Base-by-base conservation (phyloP, 1,139 yeast genomes). In the Kodamaea alishanica region DNA sequence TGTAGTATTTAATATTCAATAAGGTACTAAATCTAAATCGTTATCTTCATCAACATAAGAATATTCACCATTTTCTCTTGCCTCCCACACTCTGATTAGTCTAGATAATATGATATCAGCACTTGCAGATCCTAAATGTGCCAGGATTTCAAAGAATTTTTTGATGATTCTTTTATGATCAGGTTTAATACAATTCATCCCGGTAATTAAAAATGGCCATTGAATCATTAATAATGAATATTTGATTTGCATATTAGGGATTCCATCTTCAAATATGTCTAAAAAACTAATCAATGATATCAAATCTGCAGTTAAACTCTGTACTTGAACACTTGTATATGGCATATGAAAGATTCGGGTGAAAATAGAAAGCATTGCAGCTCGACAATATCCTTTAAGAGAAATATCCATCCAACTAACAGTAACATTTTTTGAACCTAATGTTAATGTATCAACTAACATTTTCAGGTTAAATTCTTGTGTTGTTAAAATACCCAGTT, bases 11-110 rank as follows among this genome's bases (percentile, higher is more conserved):
- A 3, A 15, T 15, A 4, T 15, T n/a, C 28, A 31, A 33, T 32
- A 26, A 5, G 35, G 33, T 26, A 37, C 34, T 12, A 37, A 28
- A 15, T 43, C 41, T 24, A 38, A 34, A 5, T 41, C 63, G 8
- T 60, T 60, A 22, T 54, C 65, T 2, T 49, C 41, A 20, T 55
- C 66, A 3, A 54, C 43, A 30, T 55, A 60, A 26, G 49, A 48
- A 37, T 46, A 55, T 9, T 52, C 54, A 6, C 53, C 55, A 22
- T 28, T 32, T 3, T 32, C 35, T n/a, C 45, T 28, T 24, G 38
- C 39, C 2, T 37, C 37, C 59, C 59, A 54, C 2, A 44, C 37
- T 11, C 46, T 39, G 8, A 39, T 36, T 24, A 53, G 37, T 12
- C 55, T 32, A 9, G 45, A 34, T 26, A 51, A 39, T 5, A 50